Percentiles rank a stretch among this genome's conserved stretches.
These are phyloP conservation scores for Tulasnella sp. DNA, from an alignment of 768 basidiomycete species.

Conservation along the genomic window DNA sequence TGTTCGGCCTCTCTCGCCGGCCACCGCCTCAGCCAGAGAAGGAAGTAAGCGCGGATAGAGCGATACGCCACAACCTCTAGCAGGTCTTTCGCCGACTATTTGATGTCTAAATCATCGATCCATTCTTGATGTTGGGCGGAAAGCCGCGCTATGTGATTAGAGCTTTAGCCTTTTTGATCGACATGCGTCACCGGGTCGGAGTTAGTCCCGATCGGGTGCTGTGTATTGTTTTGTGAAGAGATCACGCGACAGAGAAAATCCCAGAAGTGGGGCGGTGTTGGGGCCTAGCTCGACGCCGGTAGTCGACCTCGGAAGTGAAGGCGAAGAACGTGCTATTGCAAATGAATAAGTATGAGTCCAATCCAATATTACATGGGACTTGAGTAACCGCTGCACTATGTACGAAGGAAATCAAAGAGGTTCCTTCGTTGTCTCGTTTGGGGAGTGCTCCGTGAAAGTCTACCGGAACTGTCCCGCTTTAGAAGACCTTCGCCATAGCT, in stretches of 20 bases:
- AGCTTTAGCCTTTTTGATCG: too few relatives aligned
- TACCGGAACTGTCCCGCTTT: background rate
- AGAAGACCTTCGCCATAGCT: background rate
- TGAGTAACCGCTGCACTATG: background rate
- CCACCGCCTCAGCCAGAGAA: too few relatives aligned
- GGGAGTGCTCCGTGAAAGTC: background rate
- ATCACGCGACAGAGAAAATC: background rate
- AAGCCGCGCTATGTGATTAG: too few relatives aligned
- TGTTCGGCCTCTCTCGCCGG: background rate
- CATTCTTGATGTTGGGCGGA: too few relatives aligned
- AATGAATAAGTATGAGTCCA: background rate
- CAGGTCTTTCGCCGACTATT: too few relatives aligned
- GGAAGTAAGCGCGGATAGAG: too few relatives aligned
- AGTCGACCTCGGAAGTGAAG: background rate
- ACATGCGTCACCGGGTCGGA: too few relatives aligned
- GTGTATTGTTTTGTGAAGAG: too few relatives aligned
- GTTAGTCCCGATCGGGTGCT: too few relatives aligned
- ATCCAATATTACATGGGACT: background rate
- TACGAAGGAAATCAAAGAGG: background rate
- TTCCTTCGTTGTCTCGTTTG: background rate
- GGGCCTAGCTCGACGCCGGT: too few relatives aligned
- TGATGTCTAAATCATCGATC: too few relatives aligned
- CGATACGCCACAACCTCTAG: too few relatives aligned
- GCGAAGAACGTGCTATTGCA: background rate
- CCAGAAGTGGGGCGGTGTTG: background rate